phyloP scores from a whole-genome alignment of 306 rosid genomes.

The Casuarina glauca region DNA sequence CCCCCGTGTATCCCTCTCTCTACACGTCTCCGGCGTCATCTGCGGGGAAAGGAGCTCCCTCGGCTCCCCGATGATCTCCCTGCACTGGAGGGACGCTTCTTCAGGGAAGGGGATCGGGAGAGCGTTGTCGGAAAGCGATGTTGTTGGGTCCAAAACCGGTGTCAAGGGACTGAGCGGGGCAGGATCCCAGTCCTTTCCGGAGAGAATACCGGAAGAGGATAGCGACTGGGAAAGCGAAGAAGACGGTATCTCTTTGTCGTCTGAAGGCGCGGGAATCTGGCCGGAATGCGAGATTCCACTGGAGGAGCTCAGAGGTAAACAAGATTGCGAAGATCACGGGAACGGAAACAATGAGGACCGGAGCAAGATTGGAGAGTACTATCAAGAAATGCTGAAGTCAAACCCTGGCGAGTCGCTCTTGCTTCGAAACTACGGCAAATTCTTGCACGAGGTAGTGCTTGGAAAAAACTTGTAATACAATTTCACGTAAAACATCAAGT shows the following conservation, averaged over 20 bases:
- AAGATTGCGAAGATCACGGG: conserved; percentile 1
- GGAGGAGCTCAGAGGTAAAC: conserved; percentile 18
- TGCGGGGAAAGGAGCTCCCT: conserved; percentile 25
- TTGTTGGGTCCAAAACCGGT: conserved; percentile 4
- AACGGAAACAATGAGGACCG: conserved; percentile 38
- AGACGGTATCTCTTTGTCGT: not conserved
- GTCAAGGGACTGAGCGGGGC: not conserved
- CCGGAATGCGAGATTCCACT: conserved; percentile 23
- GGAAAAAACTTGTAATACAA: not conserved
- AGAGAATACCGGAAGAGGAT: conserved; percentile 37
- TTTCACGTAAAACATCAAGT: not conserved
- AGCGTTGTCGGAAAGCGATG: conserved; percentile 37
- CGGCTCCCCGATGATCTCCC: conserved; percentile 40
- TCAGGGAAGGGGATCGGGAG: conserved; percentile 28
- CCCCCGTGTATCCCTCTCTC: conserved; percentile 31
- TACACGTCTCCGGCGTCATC: conserved; percentile 22
- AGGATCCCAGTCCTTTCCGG: conserved; percentile 29
- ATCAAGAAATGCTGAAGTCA: conserved; percentile 60
- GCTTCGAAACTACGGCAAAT: conserved; percentile 79
- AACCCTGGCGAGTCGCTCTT: conserved; percentile 78
- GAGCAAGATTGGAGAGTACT: conserved; percentile 63
- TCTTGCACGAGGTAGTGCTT: conserved; percentile 64
- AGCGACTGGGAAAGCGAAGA: not conserved
- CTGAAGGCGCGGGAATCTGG: not conserved
- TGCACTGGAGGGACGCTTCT: conserved; percentile 30